Conservation (phyloP, 805 yeast genomes). For the Saturnispora kantuleensis region DNA sequence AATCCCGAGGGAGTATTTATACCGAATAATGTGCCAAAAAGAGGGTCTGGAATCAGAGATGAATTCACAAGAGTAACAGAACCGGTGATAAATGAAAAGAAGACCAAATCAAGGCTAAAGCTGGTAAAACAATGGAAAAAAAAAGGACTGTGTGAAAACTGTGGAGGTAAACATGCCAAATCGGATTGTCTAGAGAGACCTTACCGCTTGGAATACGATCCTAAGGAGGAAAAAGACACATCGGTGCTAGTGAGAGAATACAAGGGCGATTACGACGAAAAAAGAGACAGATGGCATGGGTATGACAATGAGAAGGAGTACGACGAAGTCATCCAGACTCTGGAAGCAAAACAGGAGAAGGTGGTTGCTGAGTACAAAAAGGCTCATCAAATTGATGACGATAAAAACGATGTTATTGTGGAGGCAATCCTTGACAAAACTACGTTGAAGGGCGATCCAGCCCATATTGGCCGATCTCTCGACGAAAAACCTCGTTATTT, state of each 20-base stretch:
- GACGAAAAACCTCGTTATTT: conserved; percentile 71
- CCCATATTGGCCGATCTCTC: conserved; percentile 47
- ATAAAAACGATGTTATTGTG: conserved; percentile 35
- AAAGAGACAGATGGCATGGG: conserved; percentile 73
- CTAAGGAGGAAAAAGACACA: conserved; percentile 7
- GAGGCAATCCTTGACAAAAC: conserved; percentile 13
- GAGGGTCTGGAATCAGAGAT: conserved; percentile 51
- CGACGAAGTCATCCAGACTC: conserved; percentile 36
- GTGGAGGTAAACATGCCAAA: conserved; percentile 44
- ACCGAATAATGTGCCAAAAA: conserved; percentile 39
- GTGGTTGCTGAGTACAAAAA: conserved; percentile 13
- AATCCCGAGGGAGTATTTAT: conserved; percentile 31
- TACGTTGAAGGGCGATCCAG: conserved; percentile 15
- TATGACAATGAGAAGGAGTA: conserved; percentile 53
- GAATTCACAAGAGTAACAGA: conserved; percentile 22
- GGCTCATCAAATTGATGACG: conserved; percentile 16
- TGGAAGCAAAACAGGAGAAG: conserved; percentile 32
- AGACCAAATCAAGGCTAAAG: conserved; percentile 4
- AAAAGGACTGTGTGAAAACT: conserved; percentile 42
- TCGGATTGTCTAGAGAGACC: conserved; percentile 55
- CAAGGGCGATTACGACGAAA: conserved; percentile 7
- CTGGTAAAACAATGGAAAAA: conserved; percentile 11
- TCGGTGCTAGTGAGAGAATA: not conserved
- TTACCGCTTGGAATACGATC: conserved; percentile 10
- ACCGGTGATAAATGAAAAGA: conserved; percentile 3